Evolutionary conservation across 1,139 yeast genomes (phyloP).

Genomic region (Lodderomyces parapsilosis): DNA sequence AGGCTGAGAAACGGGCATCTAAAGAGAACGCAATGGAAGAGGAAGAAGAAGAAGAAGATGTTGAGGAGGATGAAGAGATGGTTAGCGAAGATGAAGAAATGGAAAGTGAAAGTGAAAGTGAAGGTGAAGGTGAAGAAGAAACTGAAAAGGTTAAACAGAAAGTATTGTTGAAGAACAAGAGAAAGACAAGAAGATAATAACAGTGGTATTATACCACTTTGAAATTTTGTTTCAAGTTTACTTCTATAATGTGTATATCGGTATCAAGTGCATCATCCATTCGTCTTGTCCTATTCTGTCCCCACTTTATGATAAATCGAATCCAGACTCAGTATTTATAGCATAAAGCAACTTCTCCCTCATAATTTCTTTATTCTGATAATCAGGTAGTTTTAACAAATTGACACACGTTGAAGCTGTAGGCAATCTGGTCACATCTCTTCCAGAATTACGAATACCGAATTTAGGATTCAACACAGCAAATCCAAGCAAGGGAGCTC

Average conservation of each 20-base stretch:
- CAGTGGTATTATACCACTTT: not conserved
- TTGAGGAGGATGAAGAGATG: constrained; percentile 30
- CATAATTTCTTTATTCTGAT: constrained; percentile 57
- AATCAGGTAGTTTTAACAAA: constrained; percentile 80
- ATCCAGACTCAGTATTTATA: constrained; percentile 79
- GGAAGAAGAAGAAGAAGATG: constrained; percentile 43
- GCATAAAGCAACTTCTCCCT: constrained; percentile 69
- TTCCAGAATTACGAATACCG: constrained; percentile 76
- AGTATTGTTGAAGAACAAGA: constrained; percentile 77
- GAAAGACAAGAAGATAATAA: constrained; percentile 29
- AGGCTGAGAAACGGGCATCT: constrained; percentile 68
- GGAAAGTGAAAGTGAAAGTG: constrained; percentile 30
- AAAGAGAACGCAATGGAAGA: constrained; percentile 52
- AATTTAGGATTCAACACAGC: constrained; percentile 70
- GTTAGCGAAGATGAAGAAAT: constrained; percentile 47
- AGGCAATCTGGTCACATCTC: constrained; percentile 58
- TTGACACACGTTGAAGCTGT: constrained; percentile 95
- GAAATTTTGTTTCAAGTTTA: not conserved
- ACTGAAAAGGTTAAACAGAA: constrained; percentile 58
- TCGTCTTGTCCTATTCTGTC: too few relatives aligned
- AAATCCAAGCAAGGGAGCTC: constrained; percentile 91
- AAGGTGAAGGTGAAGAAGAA: constrained; percentile 28
- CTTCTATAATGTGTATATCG: constrained; percentile 3
- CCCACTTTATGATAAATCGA: constrained; percentile 57
- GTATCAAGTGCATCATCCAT: constrained; percentile 3